Evolutionary conservation across 2,329 filamentous ascomycete species (phyloP).

Genomic region (Madurella mycetomatis): DNA sequence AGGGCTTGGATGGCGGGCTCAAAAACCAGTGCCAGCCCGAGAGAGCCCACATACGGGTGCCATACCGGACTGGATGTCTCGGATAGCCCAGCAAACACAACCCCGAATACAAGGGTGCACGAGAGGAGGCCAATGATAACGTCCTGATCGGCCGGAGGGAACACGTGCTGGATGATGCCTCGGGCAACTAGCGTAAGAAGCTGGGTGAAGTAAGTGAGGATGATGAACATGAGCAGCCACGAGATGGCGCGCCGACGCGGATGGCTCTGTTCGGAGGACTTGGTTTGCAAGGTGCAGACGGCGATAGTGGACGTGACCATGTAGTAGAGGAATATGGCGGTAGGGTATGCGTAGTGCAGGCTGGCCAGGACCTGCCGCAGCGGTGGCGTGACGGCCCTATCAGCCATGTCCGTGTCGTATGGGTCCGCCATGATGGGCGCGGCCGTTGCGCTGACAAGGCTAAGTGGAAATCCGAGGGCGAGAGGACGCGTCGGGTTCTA

Average conservation of each 20-base stretch:
- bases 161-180: slow-evolving; percentile 30
- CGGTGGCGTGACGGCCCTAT: slow-evolving; percentile 11
- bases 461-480: background rate
- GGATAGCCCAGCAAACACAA: slow-evolving; percentile 52
- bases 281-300: slow-evolving; percentile 50
- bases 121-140: slow-evolving; percentile 55
- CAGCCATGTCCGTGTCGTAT: slow-evolving; percentile 13
- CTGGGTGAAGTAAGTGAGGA: slow-evolving; percentile 47
- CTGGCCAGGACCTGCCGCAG: slow-evolving; percentile 35
- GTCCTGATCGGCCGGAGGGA: slow-evolving; percentile 44
- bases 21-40: slow-evolving; percentile 52
- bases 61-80: slow-evolving; percentile 50
- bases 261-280: slow-evolving; percentile 34
- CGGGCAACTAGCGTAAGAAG: slow-evolving; percentile 37
- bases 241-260: slow-evolving; percentile 42
- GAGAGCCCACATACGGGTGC: slow-evolving; percentile 61
- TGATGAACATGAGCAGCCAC: slow-evolving; percentile 39
- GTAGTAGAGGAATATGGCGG: slow-evolving; percentile 55
- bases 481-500: background rate
- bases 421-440: slow-evolving; percentile 17
- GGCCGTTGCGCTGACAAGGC: background rate
- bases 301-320: slow-evolving; percentile 46
- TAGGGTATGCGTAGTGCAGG: slow-evolving; percentile 58
- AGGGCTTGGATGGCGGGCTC: slow-evolving; percentile 45
- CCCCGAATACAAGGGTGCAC: slow-evolving; percentile 59